Base-by-base conservation (phyloP, 306 rosid species). In the Hippophae tibetana region DNA sequence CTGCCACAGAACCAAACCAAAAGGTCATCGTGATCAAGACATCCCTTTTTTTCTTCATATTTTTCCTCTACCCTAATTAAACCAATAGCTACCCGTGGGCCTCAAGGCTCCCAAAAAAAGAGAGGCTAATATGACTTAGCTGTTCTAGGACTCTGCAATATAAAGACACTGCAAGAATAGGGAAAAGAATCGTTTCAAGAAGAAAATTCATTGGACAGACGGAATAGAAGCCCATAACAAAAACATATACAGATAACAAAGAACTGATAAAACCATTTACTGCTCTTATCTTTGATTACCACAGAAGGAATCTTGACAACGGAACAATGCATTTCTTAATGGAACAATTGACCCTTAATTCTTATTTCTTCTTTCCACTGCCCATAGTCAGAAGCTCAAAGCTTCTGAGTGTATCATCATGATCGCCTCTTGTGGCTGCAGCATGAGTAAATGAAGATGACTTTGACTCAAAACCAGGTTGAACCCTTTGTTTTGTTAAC, bases 301-400 rank as follows among this genome's bases (percentile, higher is more conserved):
- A 65, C 63, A 57, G 27, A 53, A 54, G 72, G 66, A 61, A 41
- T 52, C 52, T 71, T 57, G 77, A 67, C 67, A 63, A 62, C 46
- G 60, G 76, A 68, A 72, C 60, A 65, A 18, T 49, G 46, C 62
- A 60, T 67, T 66, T 40, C 47, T 62, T 67, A 79, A 50, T 67
- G 58, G 47, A 58, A 9, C 41, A 7, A 58, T 43, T 42, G 14
- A 59, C 43, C 49, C 6, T 31, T 31, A 31, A 4, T 31, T 31
- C 38, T 31, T 18, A 45, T 54, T 44, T 75, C 69, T 78, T 81
- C 88, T 80, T 88, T 93, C 84, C 89, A 80, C 78, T 84, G 63
- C 97, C 94, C 9, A 92, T 84, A n/a, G 99, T 81, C 58, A 92
- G 84, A 74, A 85, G 85, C 63, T 92, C 99, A 60, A 92, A 85